Conservation (phyloP, 2,329 filamentous ascomycete species). For the Septoria linicola region DNA sequence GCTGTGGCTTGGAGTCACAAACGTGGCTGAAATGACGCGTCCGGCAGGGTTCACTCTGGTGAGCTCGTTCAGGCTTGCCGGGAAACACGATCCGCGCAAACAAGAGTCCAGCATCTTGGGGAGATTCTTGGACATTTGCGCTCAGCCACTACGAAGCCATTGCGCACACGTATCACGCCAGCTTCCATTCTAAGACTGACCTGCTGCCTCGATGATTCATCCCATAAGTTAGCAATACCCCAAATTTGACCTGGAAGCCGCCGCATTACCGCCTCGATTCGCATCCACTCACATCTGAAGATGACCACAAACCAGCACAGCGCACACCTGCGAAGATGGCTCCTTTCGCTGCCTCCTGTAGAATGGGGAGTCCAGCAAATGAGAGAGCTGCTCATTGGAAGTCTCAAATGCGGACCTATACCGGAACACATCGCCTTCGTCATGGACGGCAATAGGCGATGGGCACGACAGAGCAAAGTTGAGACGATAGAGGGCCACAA, state of each 20-base stretch:
- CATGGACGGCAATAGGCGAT: constrained; percentile 97
- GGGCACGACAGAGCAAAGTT: constrained; percentile 84
- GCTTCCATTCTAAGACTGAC: background rate
- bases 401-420: constrained; percentile 84
- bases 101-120: no score
- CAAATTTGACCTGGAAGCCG: background rate
- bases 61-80: constrained; percentile 1
- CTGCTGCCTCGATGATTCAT: constrained; percentile 9
- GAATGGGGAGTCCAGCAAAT: constrained; percentile 82
- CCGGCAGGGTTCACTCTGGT: constrained; percentile 1
- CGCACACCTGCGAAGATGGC: constrained; percentile 67
- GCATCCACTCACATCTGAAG: background rate
- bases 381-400: constrained; percentile 81
- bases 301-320: constrained; percentile 45
- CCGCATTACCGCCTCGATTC: no score
- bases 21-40: constrained; percentile 3
- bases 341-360: constrained; percentile 82
- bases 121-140: constrained; percentile 1
- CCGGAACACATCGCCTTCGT: constrained; percentile 98
- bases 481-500: constrained; percentile 97
- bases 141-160: constrained; percentile 6
- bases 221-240: constrained; percentile 1
- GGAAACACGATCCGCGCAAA: background rate
- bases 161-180: background rate
- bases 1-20: background rate